Evolutionary conservation across 106 monocot genomes (phyloP).

Genomic region (Platanthera zijinensis): DNA sequence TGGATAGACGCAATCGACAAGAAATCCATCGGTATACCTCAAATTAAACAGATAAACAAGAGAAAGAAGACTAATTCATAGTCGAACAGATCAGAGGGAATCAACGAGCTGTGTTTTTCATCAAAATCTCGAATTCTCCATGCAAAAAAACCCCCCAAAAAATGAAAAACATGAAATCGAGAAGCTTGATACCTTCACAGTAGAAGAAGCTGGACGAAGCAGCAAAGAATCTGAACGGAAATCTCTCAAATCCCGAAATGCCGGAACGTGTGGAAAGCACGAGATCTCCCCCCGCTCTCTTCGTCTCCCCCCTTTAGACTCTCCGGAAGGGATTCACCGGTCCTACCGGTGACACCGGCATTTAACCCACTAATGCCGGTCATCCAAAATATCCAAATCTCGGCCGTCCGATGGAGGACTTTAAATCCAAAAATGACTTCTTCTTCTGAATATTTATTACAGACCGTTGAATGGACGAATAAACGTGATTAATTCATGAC

Average conservation of each 20-base stretch:
- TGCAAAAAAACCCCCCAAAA: not conserved
- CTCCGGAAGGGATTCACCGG: not conserved
- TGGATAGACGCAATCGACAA: too few relatives aligned
- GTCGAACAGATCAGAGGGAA: not conserved
- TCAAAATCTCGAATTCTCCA: not conserved
- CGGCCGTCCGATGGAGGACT: not conserved
- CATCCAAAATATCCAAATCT: not conserved
- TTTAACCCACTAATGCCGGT: not conserved
- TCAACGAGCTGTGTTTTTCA: not conserved
- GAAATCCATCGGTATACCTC: not conserved
- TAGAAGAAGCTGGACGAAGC: not conserved
- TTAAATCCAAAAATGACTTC: too few relatives aligned
- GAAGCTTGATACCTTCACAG: not conserved
- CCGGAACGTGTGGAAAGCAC: conserved; percentile 8
- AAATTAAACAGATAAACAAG: not conserved
- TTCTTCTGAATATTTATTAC: too few relatives aligned
- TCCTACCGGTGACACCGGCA: not conserved
- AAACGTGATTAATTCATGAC: not conserved
- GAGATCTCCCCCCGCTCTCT: not conserved
- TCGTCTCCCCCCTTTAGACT: not conserved
- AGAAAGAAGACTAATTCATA: not conserved
- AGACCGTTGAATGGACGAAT: not conserved
- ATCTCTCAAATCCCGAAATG: not conserved
- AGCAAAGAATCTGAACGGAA: not conserved
- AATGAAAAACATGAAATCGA: not conserved